phyloP scores from a whole-genome alignment of 495 filamentous ascomycete species.

The Penicillium lagena region DNA sequence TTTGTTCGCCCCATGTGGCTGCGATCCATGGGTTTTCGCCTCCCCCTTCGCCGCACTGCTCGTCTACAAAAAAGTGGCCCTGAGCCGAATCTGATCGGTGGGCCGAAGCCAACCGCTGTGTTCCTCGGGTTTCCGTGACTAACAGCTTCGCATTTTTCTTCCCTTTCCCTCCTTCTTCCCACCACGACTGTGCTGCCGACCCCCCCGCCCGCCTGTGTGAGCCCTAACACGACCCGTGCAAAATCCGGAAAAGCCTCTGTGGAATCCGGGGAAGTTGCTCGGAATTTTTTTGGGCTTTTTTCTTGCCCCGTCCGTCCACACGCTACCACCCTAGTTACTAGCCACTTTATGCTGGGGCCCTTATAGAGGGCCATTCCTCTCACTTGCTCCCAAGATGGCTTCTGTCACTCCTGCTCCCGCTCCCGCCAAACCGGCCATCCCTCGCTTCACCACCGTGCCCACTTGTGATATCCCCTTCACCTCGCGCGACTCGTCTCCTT shows the following conservation, averaged over 20 bases:
- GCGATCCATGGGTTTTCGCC: neutral
- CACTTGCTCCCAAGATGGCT: slow-evolving; percentile 25
- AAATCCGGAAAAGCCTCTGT: neutral
- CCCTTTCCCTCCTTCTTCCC: slow-evolving; percentile 16
- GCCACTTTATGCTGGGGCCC: slow-evolving; percentile 15
- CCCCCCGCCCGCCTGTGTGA: slow-evolving; percentile 1
- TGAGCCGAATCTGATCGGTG: slow-evolving; percentile 2
- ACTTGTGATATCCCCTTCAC: slow-evolving; percentile 22
- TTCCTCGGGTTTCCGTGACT: slow-evolving; percentile 39
- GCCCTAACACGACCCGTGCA: slow-evolving; percentile 5
- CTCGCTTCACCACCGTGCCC: slow-evolving; percentile 13
- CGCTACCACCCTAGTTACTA: slow-evolving; percentile 11
- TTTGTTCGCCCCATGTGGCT: slow-evolving; percentile 6
- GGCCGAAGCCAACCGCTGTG: slow-evolving; percentile 5
- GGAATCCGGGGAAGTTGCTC: slow-evolving; percentile 35
- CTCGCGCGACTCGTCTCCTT: slow-evolving; percentile 34
- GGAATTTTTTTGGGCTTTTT: slow-evolving; percentile 15
- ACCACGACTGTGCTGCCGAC: slow-evolving; percentile 14
- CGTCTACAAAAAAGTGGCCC: neutral
- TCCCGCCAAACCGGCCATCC: slow-evolving; percentile 17
- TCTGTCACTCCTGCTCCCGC: slow-evolving; percentile 17
- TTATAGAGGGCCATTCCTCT: slow-evolving; percentile 29
- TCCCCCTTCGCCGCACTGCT: neutral
- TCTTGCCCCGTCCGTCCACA: slow-evolving; percentile 9
- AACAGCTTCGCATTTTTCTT: slow-evolving; percentile 29